phyloP scores from a whole-genome alignment of 306 rosid species.

The Rosa chinensis region DNA sequence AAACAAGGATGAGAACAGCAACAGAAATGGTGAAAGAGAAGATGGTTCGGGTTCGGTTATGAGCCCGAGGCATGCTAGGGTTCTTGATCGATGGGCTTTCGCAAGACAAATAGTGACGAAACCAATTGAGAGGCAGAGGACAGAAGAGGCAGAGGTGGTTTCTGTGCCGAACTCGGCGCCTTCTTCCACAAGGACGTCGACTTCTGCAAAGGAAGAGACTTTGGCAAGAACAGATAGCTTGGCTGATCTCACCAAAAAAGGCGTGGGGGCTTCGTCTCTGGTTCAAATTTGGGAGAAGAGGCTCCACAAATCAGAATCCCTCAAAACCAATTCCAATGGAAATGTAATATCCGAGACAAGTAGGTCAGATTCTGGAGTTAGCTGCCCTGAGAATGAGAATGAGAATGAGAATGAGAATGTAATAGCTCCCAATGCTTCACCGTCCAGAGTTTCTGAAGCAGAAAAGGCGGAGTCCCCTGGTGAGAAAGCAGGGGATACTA shows the following conservation, averaged over 20 bases:
- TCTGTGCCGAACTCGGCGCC: slow-evolving; percentile 13
- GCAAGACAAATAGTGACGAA: slow-evolving; percentile 39
- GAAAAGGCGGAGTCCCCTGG: neutral
- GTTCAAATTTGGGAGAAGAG: slow-evolving; percentile 96
- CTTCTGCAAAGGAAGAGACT: slow-evolving; percentile 24
- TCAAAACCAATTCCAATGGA: slow-evolving; percentile 17
- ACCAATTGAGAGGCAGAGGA: slow-evolving; percentile 28
- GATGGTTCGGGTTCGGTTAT: neutral
- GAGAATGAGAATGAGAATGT: neutral
- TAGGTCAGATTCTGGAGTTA: slow-evolving; percentile 23
- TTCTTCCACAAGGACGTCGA: slow-evolving; percentile 23
- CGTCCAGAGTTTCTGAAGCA: slow-evolving; percentile 21
- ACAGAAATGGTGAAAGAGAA: neutral
- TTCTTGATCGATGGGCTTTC: slow-evolving; percentile 9
- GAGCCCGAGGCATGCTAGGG: slow-evolving; percentile 27
- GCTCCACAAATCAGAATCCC: slow-evolving; percentile 36
- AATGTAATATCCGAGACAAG: neutral
- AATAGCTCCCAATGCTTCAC: neutral
- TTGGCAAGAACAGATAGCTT: slow-evolving; percentile 29
- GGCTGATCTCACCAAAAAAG: slow-evolving; percentile 31
- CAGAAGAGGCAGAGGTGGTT: slow-evolving; percentile 32
- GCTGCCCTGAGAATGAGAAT: slow-evolving; percentile 20
- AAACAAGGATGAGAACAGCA: slow-evolving; percentile 16
- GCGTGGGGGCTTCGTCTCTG: slow-evolving; percentile 81
- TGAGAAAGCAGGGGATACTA: slow-evolving; percentile 1